Percentiles rank a stretch among this genome's conserved stretches.
phyloP scores from a whole-genome alignment of 441 rosid species.

The Sinapis alba region DNA sequence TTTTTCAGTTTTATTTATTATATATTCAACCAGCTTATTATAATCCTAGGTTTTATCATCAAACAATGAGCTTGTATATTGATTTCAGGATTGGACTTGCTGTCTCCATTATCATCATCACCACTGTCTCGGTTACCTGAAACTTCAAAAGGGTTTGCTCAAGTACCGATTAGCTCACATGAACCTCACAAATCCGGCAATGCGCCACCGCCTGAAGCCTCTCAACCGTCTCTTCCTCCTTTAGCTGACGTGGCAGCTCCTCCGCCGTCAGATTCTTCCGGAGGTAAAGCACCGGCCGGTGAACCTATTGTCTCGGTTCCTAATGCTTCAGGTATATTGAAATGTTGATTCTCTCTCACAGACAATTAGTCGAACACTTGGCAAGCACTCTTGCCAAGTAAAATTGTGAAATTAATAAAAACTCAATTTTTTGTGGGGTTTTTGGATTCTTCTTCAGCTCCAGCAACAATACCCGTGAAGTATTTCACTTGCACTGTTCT shows the following conservation, averaged over 20 bases:
- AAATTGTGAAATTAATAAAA: constrained; percentile 7
- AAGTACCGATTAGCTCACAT: constrained; percentile 45
- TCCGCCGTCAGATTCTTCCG: constrained; percentile 39
- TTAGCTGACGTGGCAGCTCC: constrained; percentile 34
- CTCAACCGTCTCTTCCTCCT: constrained; percentile 41
- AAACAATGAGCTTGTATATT: constrained; percentile 18
- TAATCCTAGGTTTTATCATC: constrained; percentile 1
- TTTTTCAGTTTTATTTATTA: constrained; percentile 12
- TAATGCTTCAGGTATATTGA: constrained; percentile 46
- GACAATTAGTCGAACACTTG: constrained; percentile 31
- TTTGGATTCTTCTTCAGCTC: too few relatives aligned
- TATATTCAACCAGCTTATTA: background rate
- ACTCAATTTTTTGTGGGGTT: background rate
- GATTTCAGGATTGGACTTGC: constrained; percentile 47
- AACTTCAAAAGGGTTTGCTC: constrained; percentile 41
- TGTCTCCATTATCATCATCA: constrained; percentile 40
- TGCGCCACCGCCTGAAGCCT: constrained; percentile 39
- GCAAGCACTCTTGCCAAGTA: background rate
- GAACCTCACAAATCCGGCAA: constrained; percentile 42
- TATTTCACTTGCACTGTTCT: background rate
- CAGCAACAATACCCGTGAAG: too few relatives aligned
- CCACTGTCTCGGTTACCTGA: constrained; percentile 50
- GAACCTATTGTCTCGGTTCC: constrained; percentile 46
- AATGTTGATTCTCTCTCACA: constrained; percentile 6
- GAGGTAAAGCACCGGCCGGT: constrained; percentile 39